A percentile compares a stretch with the other conserved stretches of the same genome.
Conservation (phyloP, 179 eudicot genomes). For the Silene noctiflora region DNA sequence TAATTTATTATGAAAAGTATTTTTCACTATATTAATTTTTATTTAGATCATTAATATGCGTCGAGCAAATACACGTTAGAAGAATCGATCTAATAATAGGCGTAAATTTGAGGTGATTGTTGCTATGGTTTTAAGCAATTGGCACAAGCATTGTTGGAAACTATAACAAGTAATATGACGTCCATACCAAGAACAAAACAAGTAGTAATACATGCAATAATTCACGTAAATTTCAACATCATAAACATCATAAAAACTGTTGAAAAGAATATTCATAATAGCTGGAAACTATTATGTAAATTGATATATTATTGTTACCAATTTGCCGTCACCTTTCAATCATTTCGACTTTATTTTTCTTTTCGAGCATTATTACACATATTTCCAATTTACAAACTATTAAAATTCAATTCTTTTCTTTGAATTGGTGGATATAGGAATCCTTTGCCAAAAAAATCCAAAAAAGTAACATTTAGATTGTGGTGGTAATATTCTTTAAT, state of each 20-base stretch:
- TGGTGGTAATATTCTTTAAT: background rate
- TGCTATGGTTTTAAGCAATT: too few species aligned
- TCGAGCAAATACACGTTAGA: too few species aligned
- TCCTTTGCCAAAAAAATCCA: constrained; percentile 17
- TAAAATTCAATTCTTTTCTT: background rate
- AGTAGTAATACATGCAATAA: background rate
- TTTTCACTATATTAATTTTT: too few species aligned
- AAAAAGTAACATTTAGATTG: background rate
- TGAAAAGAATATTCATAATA: constrained; percentile 23
- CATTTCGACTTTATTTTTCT: constrained; percentile 10
- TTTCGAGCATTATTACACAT: constrained; percentile 18
- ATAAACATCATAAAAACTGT: constrained; percentile 10
- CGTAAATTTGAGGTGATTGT: too few species aligned
- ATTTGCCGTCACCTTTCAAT: constrained; percentile 23
- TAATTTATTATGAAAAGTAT: too few species aligned
- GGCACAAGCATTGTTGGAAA: too few species aligned
- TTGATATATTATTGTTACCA: constrained; percentile 13
- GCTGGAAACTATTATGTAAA: constrained; percentile 22
- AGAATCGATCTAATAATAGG: too few species aligned
- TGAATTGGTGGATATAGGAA: constrained; percentile 31
- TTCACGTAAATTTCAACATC: constrained; percentile 12
- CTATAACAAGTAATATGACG: too few species aligned
- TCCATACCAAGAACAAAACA: too few species aligned
- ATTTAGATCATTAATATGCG: too few species aligned
- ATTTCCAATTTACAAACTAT: background rate